Evolutionary conservation across 352 stramenopile genomes (phyloP), one percentile per base, ranked within the genome.

Genomic region (Globisporangium abappressorium): DNA sequence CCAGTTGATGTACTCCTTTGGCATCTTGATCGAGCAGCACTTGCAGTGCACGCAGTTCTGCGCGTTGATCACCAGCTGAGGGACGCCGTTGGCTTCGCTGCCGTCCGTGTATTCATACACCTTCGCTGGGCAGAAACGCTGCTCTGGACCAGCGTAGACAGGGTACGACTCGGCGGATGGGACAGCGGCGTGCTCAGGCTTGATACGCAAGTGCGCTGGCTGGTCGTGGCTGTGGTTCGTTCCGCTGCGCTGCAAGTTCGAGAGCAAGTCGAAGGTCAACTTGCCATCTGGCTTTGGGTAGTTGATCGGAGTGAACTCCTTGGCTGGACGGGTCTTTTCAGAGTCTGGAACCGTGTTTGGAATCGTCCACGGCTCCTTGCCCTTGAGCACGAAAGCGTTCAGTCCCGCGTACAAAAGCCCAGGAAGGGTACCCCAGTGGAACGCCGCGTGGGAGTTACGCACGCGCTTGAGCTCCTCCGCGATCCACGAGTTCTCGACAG

Each of bases 31-130:
- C 46, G 94, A 98, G 80, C 98, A 99, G 81, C 95, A 99, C 80
- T 99, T 99, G 87, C 98, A 99, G 84, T 99, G 98, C 53, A 99
- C 92, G 76, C 98, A 99, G 82, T 99, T 99, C 80, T 99, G 97
- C 46, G 97, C 96, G 78, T 99, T 99, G 76, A 99, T 99, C 57
- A 99, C 96, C 30, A 99, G 82, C 79, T 98, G 91, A 43, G 92
- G 85, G 57, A 90, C 80, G 51, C 90, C 91, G 62, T 95, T 87
- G 26, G 83, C 76, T 62, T 95, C 83, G 60, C 82, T 93, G 43
- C 97, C 94, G 60, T 98, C 94, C 30, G 97, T 97, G 81, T 99
- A 99, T 81, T 99, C 97, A 82, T 99, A 99, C 9, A 99, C 98
- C 59, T 92, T 94, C 15, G 98, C 97, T 3, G 98, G 98, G 77